phyloP scores from a whole-genome alignment of 2,329 filamentous ascomycete species.

The Lachnellula subtilissima region DNA sequence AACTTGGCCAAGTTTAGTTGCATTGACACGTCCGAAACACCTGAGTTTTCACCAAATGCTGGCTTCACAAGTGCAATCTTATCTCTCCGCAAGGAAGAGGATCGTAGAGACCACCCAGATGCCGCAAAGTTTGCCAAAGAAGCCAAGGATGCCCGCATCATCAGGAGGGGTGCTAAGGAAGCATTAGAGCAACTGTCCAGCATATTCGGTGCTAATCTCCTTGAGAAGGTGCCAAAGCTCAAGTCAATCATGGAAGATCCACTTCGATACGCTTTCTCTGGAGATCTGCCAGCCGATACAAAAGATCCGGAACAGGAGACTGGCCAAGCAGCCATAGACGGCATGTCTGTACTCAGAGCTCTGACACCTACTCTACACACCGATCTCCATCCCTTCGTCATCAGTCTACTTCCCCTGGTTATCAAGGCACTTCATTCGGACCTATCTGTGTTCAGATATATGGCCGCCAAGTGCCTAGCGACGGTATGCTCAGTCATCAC shows the following conservation, averaged over 20 bases:
- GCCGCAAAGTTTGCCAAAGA: conserved; percentile 86
- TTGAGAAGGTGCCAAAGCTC: conserved; percentile 81
- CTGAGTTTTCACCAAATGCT: conserved; percentile 84
- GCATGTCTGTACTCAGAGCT: conserved; percentile 85
- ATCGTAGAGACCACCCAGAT: conserved; percentile 87
- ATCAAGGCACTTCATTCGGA: conserved; percentile 83
- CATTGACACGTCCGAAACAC: conserved; percentile 94
- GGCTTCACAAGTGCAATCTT: conserved; percentile 74
- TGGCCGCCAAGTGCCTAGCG: conserved; percentile 93
- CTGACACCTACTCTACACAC: conserved; percentile 83
- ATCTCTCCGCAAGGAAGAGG: conserved; percentile 95
- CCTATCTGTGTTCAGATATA: conserved; percentile 90
- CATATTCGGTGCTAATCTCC: conserved; percentile 71
- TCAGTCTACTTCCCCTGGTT: conserved; percentile 77
- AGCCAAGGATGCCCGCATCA: conserved; percentile 82
- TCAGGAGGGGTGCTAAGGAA: conserved; percentile 88
- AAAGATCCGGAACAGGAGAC: conserved; percentile 67
- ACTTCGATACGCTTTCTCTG: conserved; percentile 67
- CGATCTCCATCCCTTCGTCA: conserved; percentile 72
- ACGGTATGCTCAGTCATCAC: conserved; percentile 97
- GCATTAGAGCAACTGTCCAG: conserved; percentile 81
- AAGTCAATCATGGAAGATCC: conserved; percentile 76
- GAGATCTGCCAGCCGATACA: conserved; percentile 67
- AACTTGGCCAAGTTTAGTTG: conserved; percentile 98
- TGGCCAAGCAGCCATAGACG: conserved; percentile 91